phyloP scores from a whole-genome alignment of 352 stramenopile species.

The Achlya hypogyna region DNA sequence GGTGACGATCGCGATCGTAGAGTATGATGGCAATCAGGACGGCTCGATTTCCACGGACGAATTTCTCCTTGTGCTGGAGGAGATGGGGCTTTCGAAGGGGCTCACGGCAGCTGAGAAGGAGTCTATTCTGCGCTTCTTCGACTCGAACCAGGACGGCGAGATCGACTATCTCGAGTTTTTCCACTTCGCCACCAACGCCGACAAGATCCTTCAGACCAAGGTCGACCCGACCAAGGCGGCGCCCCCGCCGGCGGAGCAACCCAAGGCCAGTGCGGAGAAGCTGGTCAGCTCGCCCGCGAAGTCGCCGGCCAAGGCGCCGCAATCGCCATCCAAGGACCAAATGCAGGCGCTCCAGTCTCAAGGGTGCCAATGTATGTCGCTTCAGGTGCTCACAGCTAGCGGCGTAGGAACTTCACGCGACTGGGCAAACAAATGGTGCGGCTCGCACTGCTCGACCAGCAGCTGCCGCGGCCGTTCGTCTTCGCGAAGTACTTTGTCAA shows the following conservation, averaged over 20 bases:
- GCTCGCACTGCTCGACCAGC: conserved; percentile 39
- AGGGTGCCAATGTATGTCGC: conserved; percentile 12
- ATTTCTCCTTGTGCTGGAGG: conserved; percentile 57
- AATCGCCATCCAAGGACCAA: conserved; percentile 7
- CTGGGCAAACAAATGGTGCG: conserved; percentile 23
- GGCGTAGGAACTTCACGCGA: neutral
- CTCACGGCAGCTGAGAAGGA: conserved; percentile 50
- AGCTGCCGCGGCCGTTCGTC: conserved; percentile 39
- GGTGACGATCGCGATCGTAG: neutral
- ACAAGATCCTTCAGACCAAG: conserved; percentile 2
- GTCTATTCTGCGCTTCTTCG: conserved; percentile 58
- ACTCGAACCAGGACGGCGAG: conserved; percentile 45
- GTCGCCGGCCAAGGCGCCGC: neutral
- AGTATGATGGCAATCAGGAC: conserved; percentile 43
- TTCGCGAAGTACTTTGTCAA: conserved; percentile 75
- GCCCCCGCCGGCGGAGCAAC: too few species aligned
- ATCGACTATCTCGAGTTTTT: conserved; percentile 65
- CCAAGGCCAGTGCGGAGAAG: too few species aligned
- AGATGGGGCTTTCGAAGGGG: conserved; percentile 48
- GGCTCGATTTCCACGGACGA: conserved; percentile 49
- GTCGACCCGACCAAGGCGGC: conserved; percentile 5
- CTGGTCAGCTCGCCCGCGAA: too few species aligned
- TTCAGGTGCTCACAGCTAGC: neutral
- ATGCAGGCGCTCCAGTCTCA: conserved; percentile 11
- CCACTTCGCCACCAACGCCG: conserved; percentile 35